A percentile compares a stretch with the other conserved stretches of the same genome.
phyloP scores from a whole-genome alignment of 2,329 filamentous ascomycete species.

The Epichloe sylvatica region DNA sequence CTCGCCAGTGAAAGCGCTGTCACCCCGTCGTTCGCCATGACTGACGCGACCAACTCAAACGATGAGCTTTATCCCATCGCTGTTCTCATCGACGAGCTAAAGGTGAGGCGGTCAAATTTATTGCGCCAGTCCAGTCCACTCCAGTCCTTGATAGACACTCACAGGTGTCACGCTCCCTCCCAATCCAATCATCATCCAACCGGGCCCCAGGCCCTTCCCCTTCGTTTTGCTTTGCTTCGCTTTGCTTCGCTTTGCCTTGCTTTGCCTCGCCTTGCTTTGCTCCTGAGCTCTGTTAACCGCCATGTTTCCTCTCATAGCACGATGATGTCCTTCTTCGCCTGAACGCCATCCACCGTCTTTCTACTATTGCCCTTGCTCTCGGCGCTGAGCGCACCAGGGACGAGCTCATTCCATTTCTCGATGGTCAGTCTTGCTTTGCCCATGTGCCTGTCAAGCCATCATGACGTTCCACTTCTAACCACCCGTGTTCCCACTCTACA shows the following conservation, averaged over 20 bases:
- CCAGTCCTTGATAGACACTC: background rate
- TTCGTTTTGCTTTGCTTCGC: background rate
- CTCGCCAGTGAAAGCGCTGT: constrained; percentile 17
- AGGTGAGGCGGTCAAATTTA: constrained; percentile 45
- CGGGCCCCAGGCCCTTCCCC: constrained; percentile 6
- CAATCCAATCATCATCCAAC: constrained; percentile 5
- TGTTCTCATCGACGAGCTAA: constrained; percentile 98
- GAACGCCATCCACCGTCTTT: constrained; percentile 96
- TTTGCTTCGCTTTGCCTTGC: background rate
- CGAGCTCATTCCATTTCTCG: constrained; percentile 96
- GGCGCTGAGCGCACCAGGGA: constrained; percentile 94
- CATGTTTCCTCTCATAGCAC: constrained; percentile 45
- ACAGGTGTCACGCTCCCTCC: background rate
- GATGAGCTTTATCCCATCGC: constrained; percentile 99
- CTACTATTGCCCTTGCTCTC: constrained; percentile 91
- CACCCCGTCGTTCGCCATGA: constrained; percentile 51
- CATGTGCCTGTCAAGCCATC: constrained; percentile 2
- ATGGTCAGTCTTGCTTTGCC: constrained; percentile 52
- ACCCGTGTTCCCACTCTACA: constrained; percentile 24
- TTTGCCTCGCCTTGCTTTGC: background rate
- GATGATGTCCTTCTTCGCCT: constrained; percentile 95
- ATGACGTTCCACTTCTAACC: constrained; percentile 6
- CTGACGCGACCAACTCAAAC: constrained; percentile 73
- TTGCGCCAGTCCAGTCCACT: background rate
- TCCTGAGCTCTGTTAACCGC: constrained; percentile 14